Conservation (phyloP, 805 yeast species). For the Suhomyces canberraensis region DNA sequence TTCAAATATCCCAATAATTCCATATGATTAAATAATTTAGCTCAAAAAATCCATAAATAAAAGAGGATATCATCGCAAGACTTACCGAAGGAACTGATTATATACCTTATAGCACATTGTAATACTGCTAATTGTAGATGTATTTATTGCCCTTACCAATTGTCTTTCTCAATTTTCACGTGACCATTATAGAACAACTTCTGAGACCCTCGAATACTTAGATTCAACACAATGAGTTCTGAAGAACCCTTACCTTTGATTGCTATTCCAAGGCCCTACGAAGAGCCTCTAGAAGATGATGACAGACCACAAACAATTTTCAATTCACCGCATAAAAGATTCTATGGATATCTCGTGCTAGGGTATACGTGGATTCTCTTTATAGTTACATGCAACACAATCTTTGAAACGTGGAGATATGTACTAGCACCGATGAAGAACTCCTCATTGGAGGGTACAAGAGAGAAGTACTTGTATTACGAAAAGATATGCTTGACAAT, state of each 20-base stretch:
- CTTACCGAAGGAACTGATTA: no score
- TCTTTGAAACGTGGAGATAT: slow-evolving; percentile 35
- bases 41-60: no score
- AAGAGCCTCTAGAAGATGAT: slow-evolving; percentile 8
- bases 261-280: slow-evolving; percentile 9
- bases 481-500: slow-evolving; percentile 14
- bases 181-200: no score
- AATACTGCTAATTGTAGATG: no score
- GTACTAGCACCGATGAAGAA: slow-evolving; percentile 29
- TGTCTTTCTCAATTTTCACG: no score
- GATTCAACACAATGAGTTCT: slow-evolving; percentile 4
- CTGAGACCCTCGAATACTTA: no score
- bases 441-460: not conserved
- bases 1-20: no score
- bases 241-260: slow-evolving; percentile 21
- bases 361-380: slow-evolving; percentile 31
- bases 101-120: no score
- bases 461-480: slow-evolving; percentile 12
- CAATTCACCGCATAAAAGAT: slow-evolving; percentile 6
- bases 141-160: no score
- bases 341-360: slow-evolving; percentile 30
- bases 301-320: slow-evolving; percentile 8
- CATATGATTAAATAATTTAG: no score
- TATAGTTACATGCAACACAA: slow-evolving; percentile 29
- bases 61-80: no score